These are phyloP conservation scores for Cercophora scortea DNA, from an alignment of 495 filamentous ascomycete species.

Conservation along the genomic window DNA sequence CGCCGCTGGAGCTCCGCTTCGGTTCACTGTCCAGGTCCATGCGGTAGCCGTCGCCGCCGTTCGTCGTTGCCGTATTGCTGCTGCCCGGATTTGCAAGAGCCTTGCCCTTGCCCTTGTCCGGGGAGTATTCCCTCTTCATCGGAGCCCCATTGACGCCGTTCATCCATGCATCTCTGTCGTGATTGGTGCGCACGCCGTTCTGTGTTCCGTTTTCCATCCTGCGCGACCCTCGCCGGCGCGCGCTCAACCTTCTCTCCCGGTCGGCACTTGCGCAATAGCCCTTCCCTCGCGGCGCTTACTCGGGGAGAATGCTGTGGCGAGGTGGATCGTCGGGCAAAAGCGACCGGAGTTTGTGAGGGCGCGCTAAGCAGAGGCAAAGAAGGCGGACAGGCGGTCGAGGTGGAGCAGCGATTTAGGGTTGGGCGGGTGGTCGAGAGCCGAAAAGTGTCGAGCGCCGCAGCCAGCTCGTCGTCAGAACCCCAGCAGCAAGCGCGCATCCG, in stretches of 20 bases:
- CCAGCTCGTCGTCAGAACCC: too few species aligned
- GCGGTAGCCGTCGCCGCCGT: constrained; percentile 15
- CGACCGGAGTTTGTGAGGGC: not conserved
- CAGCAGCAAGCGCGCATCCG: constrained; percentile 6
- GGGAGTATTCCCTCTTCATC: constrained; percentile 8
- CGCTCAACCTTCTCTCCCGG: not conserved
- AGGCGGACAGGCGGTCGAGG: too few species aligned
- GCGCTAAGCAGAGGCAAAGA: not conserved
- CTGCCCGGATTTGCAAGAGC: constrained; percentile 7
- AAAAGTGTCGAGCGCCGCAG: not conserved
- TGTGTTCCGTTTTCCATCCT: constrained; percentile 46
- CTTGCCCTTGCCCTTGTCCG: constrained; percentile 19
- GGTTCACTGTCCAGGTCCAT: constrained; percentile 15
- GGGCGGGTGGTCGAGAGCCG: not conserved
- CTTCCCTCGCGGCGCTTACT: not conserved
- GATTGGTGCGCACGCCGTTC: constrained; percentile 38
- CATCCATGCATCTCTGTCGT: constrained; percentile 35
- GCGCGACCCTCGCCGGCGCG: constrained; percentile 24
- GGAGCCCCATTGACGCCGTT: constrained; percentile 34
- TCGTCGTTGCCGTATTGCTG: constrained; percentile 11
- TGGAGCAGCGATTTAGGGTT: not conserved
- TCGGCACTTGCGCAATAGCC: not conserved
- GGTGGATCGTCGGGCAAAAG: not conserved
- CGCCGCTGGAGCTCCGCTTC: not conserved
- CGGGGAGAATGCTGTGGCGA: not conserved